Evolutionary conservation across 1,284 basidiomycete species (phyloP).

Genomic region (Pseudozyma flocculosa): DNA sequence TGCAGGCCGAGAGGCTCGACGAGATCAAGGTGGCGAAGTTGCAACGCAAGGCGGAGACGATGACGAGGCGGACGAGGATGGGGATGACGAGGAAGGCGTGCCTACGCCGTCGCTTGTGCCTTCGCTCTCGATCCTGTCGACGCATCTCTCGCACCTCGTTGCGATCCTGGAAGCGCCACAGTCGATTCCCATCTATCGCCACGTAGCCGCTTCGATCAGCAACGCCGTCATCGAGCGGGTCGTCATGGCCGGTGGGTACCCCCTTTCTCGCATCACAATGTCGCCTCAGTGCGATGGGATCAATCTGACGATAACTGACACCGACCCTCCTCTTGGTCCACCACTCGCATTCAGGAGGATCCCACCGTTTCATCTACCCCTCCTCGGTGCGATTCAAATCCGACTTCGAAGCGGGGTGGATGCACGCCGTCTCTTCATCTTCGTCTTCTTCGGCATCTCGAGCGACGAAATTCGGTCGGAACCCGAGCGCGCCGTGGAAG

Average conservation of each 20-base stretch:
- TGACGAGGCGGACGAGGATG: constrained; percentile 2
- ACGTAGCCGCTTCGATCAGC: constrained; percentile 19
- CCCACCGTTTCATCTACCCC: constrained; percentile 11
- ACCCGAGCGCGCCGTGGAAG: constrained; percentile 38
- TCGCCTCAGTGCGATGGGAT: too few relatives aligned
- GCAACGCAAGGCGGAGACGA: constrained; percentile 1
- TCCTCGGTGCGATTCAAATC: constrained; percentile 22
- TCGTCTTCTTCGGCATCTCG: constrained; percentile 39
- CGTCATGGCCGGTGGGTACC: constrained; percentile 37
- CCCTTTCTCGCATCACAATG: not conserved
- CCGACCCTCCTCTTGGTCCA: not conserved
- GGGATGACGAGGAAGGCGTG: constrained; percentile 5
- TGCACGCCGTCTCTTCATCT: too few relatives aligned
- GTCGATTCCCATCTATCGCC: constrained; percentile 40
- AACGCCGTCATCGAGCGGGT: constrained; percentile 43
- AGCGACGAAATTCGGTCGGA: constrained; percentile 22
- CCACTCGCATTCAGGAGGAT: constrained; percentile 7
- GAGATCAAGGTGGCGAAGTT: constrained; percentile 1
- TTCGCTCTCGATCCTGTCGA: constrained; percentile 38
- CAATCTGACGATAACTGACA: too few relatives aligned
- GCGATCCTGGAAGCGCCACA: constrained; percentile 29
- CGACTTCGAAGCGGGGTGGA: constrained; percentile 47
- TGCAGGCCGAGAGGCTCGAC: not conserved
- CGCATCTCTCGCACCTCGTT: constrained; percentile 39
- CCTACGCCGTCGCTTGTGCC: constrained; percentile 47